Conservation (phyloP, 1,284 basidiomycete species). For the Leucoagaricus sp. region DNA sequence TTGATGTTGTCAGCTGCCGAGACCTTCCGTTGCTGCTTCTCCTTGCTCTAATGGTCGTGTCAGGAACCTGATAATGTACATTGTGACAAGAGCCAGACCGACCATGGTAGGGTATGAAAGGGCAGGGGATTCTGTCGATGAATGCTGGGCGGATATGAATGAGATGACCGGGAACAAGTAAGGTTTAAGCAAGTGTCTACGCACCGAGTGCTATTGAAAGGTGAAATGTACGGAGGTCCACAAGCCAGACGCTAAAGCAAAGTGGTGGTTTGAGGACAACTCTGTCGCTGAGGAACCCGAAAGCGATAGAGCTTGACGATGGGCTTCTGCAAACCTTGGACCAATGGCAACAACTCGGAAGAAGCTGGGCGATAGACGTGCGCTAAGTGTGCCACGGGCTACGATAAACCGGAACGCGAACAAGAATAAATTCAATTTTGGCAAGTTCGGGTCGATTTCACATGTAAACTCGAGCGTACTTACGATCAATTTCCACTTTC, state of each 20-base stretch:
- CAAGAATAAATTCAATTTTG: background rate
- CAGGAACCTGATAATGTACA: background rate
- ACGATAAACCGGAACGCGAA: background rate
- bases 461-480: background rate
- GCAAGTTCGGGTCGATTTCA: background rate
- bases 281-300: background rate
- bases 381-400: background rate
- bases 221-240: too few relatives aligned
- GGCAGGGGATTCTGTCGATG: too few relatives aligned
- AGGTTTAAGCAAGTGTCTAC: too few relatives aligned
- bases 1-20: slow-evolving; percentile 69
- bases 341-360: background rate
- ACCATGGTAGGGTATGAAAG: slow-evolving; percentile 16
- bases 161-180: too few relatives aligned
- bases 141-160: too few relatives aligned
- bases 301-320: background rate
- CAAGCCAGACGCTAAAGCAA: too few relatives aligned
- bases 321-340: too few relatives aligned
- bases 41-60: slow-evolving; percentile 22
- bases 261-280: too few relatives aligned
- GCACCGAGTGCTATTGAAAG: too few relatives aligned
- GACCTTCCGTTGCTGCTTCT: slow-evolving; percentile 31
- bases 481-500: background rate
- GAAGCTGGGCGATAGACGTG: background rate
- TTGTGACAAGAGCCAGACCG: background rate